Conservation (phyloP, 495 filamentous ascomycete genomes). For the Daldinia concentrica region DNA sequence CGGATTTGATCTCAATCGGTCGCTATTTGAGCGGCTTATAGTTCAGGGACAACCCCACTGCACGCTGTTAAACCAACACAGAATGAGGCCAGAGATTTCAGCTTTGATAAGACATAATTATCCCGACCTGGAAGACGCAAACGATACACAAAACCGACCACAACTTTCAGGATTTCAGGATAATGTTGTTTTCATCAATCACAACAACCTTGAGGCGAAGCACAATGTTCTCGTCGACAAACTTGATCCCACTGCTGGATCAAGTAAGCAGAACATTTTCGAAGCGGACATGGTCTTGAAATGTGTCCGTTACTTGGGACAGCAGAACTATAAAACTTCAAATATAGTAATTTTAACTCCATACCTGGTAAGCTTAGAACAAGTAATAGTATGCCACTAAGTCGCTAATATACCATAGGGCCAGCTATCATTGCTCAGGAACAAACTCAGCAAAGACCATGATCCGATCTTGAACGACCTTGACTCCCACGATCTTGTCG, state of each 20-base stretch:
- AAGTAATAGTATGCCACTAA: not conserved
- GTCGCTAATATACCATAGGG: constrained; percentile 52
- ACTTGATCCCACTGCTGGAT: constrained; percentile 58
- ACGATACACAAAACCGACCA: constrained; percentile 60
- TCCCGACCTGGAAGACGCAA: constrained; percentile 68
- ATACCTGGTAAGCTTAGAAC: constrained; percentile 57
- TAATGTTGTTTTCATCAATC: constrained; percentile 73
- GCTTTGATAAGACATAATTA: constrained; percentile 71
- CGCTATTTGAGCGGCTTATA: constrained; percentile 77
- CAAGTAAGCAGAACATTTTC: constrained; percentile 70
- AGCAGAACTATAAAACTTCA: constrained; percentile 77
- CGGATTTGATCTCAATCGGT: constrained; percentile 75
- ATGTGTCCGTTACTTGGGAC: constrained; percentile 74
- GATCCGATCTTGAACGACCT: constrained; percentile 73
- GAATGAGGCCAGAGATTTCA: constrained; percentile 78
- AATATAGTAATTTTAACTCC: constrained; percentile 77
- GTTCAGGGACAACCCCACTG: constrained; percentile 62
- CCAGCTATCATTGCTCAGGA: constrained; percentile 68
- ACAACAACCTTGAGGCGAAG: constrained; percentile 62
- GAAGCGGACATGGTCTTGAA: constrained; percentile 75
- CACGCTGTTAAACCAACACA: constrained; percentile 69
- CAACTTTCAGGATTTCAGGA: constrained; percentile 66
- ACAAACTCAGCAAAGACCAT: constrained; percentile 62
- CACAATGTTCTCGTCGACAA: constrained; percentile 57
- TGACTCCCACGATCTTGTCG: constrained; percentile 72